Conservation (phyloP, 169 alveolate species). For the Cryptosporidium tyzzeri region DNA sequence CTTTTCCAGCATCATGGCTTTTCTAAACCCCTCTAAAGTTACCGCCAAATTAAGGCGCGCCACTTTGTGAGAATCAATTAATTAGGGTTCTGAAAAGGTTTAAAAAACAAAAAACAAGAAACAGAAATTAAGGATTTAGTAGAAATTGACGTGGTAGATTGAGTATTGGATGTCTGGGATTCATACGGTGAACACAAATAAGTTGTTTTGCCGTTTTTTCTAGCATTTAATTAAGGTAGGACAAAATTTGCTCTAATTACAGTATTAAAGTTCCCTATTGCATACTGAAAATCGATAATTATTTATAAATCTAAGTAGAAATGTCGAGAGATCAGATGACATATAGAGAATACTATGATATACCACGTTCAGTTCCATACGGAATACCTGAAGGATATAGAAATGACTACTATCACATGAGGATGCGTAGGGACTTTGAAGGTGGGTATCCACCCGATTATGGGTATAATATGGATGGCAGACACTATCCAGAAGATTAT, state of each 20-base stretch:
- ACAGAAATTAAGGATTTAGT: not conserved
- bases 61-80: slow-evolving; percentile 1
- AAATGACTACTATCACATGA: slow-evolving; percentile 13
- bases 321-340: slow-evolving; percentile 62
- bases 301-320: not conserved
- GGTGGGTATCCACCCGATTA: slow-evolving; percentile 24
- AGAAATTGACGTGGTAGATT: not conserved
- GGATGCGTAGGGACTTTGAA: slow-evolving; percentile 45
- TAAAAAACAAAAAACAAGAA: not conserved
- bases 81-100: not conserved
- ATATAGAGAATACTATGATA: slow-evolving; percentile 40
- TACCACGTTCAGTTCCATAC: slow-evolving; percentile 18
- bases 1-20: not conserved
- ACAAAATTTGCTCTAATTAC: not conserved
- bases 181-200: not conserved
- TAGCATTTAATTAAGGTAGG: not conserved
- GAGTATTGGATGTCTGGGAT: not conserved
- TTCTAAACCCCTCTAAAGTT: not conserved
- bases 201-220: not conserved
- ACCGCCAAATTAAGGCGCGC: not conserved
- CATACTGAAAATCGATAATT: not conserved
- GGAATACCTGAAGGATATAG: slow-evolving; percentile 39
- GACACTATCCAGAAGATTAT: slow-evolving; percentile 25
- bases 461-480: slow-evolving; percentile 9
- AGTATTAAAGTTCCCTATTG: not conserved